Evolutionary conservation across 2,329 filamentous ascomycete species (phyloP).

Genomic region (Aspergillus thermomutatus): DNA sequence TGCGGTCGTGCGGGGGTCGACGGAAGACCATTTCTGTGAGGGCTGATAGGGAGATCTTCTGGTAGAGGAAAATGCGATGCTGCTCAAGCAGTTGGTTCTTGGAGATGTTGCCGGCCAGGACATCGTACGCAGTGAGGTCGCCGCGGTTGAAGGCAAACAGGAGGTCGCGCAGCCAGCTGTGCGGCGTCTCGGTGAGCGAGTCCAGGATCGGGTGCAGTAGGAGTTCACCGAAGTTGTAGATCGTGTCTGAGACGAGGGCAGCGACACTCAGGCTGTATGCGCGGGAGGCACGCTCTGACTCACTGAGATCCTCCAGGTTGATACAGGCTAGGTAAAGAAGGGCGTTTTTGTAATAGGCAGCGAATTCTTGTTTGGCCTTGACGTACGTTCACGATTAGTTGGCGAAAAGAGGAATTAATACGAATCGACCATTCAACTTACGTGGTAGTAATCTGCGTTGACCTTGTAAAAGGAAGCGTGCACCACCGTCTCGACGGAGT

Average conservation of each 20-base stretch:
- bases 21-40: constrained; percentile 96
- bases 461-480: constrained; percentile 95
- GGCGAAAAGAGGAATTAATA: not conserved
- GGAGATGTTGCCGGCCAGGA: constrained; percentile 73
- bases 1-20: constrained; percentile 88
- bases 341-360: constrained; percentile 94
- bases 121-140: constrained; percentile 82
- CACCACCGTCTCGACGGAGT: constrained; percentile 91
- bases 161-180: constrained; percentile 90
- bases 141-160: constrained; percentile 97
- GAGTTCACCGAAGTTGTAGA: constrained; percentile 99
- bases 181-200: constrained; percentile 68
- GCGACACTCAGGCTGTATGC: constrained; percentile 93
- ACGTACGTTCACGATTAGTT: not conserved
- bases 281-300: constrained; percentile 72
- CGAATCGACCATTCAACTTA: constrained; percentile 24
- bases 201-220: constrained; percentile 94
- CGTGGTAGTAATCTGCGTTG: constrained; percentile 92
- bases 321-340: constrained; percentile 97
- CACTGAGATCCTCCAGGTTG: constrained; percentile 70
- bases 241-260: constrained; percentile 86
- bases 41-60: constrained; percentile 97
- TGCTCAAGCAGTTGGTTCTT: constrained; percentile 75
- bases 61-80: constrained; percentile 80
- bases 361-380: constrained; percentile 81